Percentiles rank a stretch among this genome's conserved stretches.
phyloP scores from a whole-genome alignment of 176 grass and related monocot species.

The Guadua angustifolia region DNA sequence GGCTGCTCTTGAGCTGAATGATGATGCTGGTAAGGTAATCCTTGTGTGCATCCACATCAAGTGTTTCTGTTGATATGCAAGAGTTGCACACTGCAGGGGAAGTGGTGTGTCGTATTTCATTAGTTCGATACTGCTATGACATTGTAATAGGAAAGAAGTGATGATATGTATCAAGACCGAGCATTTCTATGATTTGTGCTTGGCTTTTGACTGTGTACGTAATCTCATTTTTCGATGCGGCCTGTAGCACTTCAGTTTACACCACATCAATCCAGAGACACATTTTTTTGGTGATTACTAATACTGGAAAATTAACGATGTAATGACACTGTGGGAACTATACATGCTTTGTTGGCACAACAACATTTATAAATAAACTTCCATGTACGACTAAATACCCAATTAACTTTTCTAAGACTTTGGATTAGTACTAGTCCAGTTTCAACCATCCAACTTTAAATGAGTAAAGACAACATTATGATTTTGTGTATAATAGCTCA shows the following conservation, averaged over 20 bases:
- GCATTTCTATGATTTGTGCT: no score
- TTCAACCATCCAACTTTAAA: neutral
- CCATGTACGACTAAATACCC: no score
- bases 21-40: conserved; percentile 51
- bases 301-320: neutral
- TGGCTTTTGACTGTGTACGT: no score
- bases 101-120: neutral
- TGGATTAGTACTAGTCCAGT: neutral
- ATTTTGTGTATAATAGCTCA: no score
- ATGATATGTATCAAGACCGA: no score
- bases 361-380: neutral
- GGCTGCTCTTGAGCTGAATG: conserved; percentile 51
- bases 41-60: conserved; percentile 42
- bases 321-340: neutral
- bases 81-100: conserved; percentile 56
- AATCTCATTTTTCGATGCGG: no score
- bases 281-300: no score
- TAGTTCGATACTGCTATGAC: no score
- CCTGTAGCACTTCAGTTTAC: no score
- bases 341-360: neutral
- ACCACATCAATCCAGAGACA: no score
- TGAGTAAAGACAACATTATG: neutral
- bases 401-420: no score
- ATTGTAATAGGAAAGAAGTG: no score
- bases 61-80: conserved; percentile 44